Base-by-base conservation (phyloP, 1,284 basidiomycete species). In the Cryptococcus deneoformans region DNA sequence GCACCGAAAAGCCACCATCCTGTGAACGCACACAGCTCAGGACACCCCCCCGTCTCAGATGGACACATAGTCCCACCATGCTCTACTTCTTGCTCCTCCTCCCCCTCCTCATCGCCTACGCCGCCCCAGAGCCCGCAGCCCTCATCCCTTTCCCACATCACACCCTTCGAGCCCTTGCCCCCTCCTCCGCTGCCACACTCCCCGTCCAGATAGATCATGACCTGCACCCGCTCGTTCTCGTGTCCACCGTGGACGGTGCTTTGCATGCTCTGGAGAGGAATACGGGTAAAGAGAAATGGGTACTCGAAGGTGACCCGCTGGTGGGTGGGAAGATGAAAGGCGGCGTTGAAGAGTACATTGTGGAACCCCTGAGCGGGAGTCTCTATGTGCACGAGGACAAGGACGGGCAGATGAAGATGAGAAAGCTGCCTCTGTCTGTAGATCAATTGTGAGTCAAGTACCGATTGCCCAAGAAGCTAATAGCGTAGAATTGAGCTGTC, bases 221-320 rank as follows among this genome's bases (percentile, higher is more conserved):
- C 54, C 63, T 78, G 14, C 68, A 77, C 5, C 72, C 75, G 8
- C 73, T 72, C 54, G 76, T 77, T 10, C 64, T 78, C 37, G 63
- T 78, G 9, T 72, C 74, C 24, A 78, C 73, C 3, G 71, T 78
- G 24, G 77, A 78, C 57, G 77, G 77, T 24, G 72, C 70, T 1
- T 64, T 78, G 6, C 77, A 78, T 61, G 77, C 76, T 5, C 63
- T 78, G 14, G 77, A 77, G 50, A 58, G 75, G 34, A 70, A 72
- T 9, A 68, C 67, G 4, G 77, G 77, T 16, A 63, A 64, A 42
- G 56, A 73, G 43, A 61, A 63, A 46, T 73, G 73, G 76, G 65
- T 69, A 2, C 61, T 75, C 50, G 73, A 76, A 14, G 75, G 73
- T n/a, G 65, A 72, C 35, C 73, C 73, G 14, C 58, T 73, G 11